phyloP scores from a whole-genome alignment of 495 filamentous ascomycete species.

The Hypoxylon cercidicola region DNA sequence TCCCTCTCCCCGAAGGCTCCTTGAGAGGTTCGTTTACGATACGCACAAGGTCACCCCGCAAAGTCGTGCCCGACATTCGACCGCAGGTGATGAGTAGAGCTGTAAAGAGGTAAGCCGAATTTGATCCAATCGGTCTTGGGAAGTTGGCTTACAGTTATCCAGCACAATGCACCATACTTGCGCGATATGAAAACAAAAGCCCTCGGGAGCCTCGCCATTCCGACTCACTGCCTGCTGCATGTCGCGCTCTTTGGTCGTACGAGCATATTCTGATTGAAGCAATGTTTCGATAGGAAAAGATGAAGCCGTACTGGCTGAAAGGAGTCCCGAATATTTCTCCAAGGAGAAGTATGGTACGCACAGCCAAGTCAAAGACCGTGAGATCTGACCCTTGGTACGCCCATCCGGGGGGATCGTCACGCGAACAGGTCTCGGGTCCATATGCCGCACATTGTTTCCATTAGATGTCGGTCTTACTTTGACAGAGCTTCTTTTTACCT shows the following conservation, averaged over 20 bases:
- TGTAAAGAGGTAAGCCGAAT: conserved; percentile 14
- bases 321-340: conserved; percentile 47
- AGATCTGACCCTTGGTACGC: conserved; percentile 26
- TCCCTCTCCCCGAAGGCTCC: conserved; percentile 13
- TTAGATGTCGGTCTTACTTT: conserved; percentile 45
- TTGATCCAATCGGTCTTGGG: no score
- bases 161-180: conserved; percentile 53
- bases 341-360: conserved; percentile 55
- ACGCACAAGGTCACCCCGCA: conserved; percentile 30
- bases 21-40: conserved; percentile 32
- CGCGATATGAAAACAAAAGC: conserved; percentile 52
- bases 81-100: conserved; percentile 45
- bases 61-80: conserved; percentile 27
- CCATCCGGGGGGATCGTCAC: conserved; percentile 36
- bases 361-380: conserved; percentile 46
- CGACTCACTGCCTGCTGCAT: conserved; percentile 54
- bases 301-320: conserved; percentile 35
- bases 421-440: conserved; percentile 46
- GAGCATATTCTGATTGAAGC: conserved; percentile 48
- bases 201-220: conserved; percentile 32
- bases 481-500: conserved; percentile 39
- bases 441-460: conserved; percentile 38
- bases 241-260: conserved; percentile 45
- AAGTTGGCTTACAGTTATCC: conserved; percentile 45
- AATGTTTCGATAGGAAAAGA: conserved; percentile 50